phyloP scores from a whole-genome alignment of 192 early-diverging fungal genomes.

The Jimgerdemannia flammicorona region DNA sequence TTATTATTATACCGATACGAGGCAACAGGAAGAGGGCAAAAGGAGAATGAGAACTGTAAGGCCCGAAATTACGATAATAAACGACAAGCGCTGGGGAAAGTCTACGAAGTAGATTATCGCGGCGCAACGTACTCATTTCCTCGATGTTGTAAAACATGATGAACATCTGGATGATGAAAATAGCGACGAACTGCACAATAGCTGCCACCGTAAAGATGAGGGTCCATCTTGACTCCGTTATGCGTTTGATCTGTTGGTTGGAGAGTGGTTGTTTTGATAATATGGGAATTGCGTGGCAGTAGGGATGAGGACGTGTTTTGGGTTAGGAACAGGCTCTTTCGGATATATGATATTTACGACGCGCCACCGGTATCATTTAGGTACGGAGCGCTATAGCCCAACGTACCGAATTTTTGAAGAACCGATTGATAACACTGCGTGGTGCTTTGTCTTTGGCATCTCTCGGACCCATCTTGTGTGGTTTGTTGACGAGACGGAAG shows the following conservation, averaged over 20 bases:
- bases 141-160: background rate
- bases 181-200: background rate
- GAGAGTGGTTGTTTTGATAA: background rate
- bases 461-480: too few relatives aligned
- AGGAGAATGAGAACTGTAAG: background rate
- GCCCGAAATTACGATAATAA: background rate
- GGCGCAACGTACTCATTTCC: background rate
- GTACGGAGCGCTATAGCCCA: too few relatives aligned
- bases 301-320: background rate
- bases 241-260: background rate
- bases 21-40: too few relatives aligned
- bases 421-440: too few relatives aligned
- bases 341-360: too few relatives aligned
- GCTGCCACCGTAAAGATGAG: background rate
- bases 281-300: background rate
- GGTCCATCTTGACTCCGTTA: background rate
- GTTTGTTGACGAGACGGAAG: too few relatives aligned
- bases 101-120: background rate
- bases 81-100: background rate
- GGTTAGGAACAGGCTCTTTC: background rate
- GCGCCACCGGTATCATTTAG: too few relatives aligned
- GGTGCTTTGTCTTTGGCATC: too few relatives aligned
- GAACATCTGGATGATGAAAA: background rate
- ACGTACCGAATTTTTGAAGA: too few relatives aligned
- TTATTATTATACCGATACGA: background rate